Evolutionary conservation across 106 monocot genomes (phyloP).

Genomic region (Allium sativum): DNA sequence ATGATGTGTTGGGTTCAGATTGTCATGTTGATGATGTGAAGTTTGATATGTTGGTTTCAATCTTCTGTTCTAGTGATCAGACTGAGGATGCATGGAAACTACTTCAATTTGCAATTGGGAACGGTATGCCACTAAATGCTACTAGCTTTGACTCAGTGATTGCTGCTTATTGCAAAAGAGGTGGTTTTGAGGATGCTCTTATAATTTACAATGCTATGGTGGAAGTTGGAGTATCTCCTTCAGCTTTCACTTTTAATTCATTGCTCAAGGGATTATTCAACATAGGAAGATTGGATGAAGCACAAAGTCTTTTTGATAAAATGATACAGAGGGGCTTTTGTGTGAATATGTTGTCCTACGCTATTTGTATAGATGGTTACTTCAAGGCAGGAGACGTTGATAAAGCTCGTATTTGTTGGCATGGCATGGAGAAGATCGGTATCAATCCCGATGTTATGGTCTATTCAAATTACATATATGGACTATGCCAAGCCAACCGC

Average conservation of each 20-base stretch:
- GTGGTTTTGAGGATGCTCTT: constrained; percentile 57
- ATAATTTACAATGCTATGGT: constrained; percentile 40
- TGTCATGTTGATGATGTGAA: constrained; percentile 5
- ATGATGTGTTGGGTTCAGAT: background rate
- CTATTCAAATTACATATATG: constrained; percentile 81
- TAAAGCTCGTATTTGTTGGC: constrained; percentile 52
- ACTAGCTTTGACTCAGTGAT: constrained; percentile 61
- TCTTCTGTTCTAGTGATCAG: constrained; percentile 57
- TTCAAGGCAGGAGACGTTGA: constrained; percentile 52
- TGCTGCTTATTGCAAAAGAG: constrained; percentile 50
- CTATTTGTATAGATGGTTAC: constrained; percentile 56
- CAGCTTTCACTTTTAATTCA: constrained; percentile 50
- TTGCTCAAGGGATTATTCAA: constrained; percentile 67
- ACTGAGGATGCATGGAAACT: constrained; percentile 42
- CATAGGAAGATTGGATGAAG: constrained; percentile 43
- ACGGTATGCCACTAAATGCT: constrained; percentile 24
- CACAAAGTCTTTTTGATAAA: constrained; percentile 41
- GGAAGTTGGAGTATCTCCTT: constrained; percentile 41
- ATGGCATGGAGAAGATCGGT: constrained; percentile 43
- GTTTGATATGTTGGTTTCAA: constrained; percentile 44
- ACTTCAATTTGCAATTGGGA: constrained; percentile 18
- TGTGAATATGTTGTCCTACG: constrained; percentile 38
- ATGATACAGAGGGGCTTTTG: constrained; percentile 49
- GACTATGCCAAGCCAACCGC: constrained; percentile 45
- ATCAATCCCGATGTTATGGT: constrained; percentile 56